Evolutionary conservation across 164 flowering plant genomes (phyloP).

Genomic region (Umbellularia californica): DNA sequence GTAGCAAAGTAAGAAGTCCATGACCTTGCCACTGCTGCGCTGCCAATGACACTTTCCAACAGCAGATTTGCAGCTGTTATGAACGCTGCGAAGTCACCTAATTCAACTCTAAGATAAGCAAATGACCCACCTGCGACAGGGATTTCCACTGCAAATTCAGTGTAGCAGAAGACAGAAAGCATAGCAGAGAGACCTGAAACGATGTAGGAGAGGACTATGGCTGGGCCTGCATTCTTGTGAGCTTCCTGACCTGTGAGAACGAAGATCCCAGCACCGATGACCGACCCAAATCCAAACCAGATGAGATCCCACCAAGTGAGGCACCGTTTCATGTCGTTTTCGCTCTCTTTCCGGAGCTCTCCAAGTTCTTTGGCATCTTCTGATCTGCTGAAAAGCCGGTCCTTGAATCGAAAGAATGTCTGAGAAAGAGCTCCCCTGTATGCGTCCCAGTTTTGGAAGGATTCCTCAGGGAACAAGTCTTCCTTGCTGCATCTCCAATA

Average conservation of each 20-base stretch:
- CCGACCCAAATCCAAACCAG: slow-evolving; percentile 46
- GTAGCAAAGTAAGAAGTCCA: slow-evolving; percentile 53
- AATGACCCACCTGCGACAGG: slow-evolving; percentile 48
- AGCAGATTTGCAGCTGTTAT: slow-evolving; percentile 45
- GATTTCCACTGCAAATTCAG: slow-evolving; percentile 45
- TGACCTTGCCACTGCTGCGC: slow-evolving; percentile 41
- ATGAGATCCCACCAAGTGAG: slow-evolving; percentile 49
- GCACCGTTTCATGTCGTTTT: slow-evolving; percentile 40
- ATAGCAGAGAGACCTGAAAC: slow-evolving; percentile 37
- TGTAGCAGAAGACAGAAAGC: slow-evolving; percentile 49
- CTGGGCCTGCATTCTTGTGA: slow-evolving; percentile 34
- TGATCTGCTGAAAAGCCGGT: slow-evolving; percentile 33
- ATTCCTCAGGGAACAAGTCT: slow-evolving; percentile 46
- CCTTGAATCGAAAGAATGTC: slow-evolving; percentile 30
- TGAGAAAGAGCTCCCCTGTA: slow-evolving; percentile 28
- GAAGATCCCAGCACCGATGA: slow-evolving; percentile 48
- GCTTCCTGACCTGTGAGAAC: slow-evolving; percentile 49
- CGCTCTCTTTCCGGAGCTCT: slow-evolving; percentile 27
- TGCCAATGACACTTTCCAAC: slow-evolving; percentile 31
- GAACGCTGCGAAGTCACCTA: slow-evolving; percentile 34
- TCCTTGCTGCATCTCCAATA: slow-evolving; percentile 25
- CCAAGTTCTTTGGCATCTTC: slow-evolving; percentile 30
- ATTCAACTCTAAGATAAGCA: slow-evolving; percentile 27
- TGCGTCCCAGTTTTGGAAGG: slow-evolving; percentile 36
- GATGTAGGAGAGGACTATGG: slow-evolving; percentile 35